These are phyloP conservation scores for Phytopythium litorale DNA, from an alignment of 352 stramenopile species.

Conservation along the genomic window DNA sequence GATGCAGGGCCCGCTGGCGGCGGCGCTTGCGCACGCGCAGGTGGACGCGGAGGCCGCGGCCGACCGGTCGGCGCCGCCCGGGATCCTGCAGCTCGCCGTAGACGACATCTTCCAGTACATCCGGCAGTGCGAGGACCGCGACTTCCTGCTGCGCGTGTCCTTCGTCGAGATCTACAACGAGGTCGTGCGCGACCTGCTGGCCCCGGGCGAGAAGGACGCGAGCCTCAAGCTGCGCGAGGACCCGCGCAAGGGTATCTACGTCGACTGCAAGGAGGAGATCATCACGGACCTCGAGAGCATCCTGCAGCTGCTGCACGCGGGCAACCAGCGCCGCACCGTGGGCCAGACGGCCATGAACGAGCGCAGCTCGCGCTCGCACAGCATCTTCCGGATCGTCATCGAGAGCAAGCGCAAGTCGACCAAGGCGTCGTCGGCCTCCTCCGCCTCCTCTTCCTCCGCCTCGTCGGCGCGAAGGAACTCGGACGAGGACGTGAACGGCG, in stretches of 20 bases:
- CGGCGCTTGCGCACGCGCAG: not conserved
- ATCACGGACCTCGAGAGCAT: conserved; percentile 82
- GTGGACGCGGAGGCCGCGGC: not conserved
- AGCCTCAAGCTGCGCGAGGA: conserved; percentile 92
- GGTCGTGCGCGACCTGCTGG: conserved; percentile 95
- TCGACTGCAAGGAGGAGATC: conserved; percentile 94
- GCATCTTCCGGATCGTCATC: conserved; percentile 80
- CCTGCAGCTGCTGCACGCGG: conserved; percentile 52
- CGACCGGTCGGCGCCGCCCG: conserved; percentile 10
- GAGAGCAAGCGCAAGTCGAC: conserved; percentile 70
- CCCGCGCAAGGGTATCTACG: conserved; percentile 94
- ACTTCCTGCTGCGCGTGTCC: conserved; percentile 96
- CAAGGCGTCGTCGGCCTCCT: not conserved
- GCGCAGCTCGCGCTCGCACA: conserved; percentile 73
- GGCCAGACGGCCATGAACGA: conserved; percentile 82
- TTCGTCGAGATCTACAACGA: conserved; percentile 99
- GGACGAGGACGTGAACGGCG: conserved; percentile 69
- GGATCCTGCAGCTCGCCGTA: conserved; percentile 91
- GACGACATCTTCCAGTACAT: conserved; percentile 93
- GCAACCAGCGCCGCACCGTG: conserved; percentile 60
- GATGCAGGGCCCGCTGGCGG: conserved; percentile 86
- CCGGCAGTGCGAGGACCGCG: conserved; percentile 71
- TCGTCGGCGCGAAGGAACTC: conserved; percentile 31
- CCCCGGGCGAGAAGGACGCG: conserved; percentile 29
- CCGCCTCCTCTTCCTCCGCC: not conserved